A percentile compares a stretch with the other conserved stretches of the same genome.
Conservation (phyloP, 305 asterid species). For the Plantago coronopus region DNA sequence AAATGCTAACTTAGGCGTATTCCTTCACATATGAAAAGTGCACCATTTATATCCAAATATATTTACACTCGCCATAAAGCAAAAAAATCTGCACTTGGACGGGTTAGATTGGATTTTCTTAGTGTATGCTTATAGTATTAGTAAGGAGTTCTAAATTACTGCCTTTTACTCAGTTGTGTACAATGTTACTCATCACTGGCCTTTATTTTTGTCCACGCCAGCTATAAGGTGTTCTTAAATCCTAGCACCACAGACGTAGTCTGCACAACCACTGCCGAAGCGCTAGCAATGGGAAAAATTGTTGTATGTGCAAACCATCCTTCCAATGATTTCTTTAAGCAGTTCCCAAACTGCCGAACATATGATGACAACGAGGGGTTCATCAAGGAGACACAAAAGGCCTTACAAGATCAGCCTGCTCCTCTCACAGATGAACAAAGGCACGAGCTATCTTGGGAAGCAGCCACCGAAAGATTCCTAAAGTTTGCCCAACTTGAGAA, state of each 20-base stretch:
- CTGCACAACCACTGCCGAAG: constrained; percentile 96
- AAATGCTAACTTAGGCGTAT: constrained; percentile 1
- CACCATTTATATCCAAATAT: too few species aligned
- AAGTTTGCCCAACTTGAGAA: constrained; percentile 54
- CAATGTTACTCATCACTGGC: constrained; percentile 13
- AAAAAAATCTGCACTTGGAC: too few species aligned
- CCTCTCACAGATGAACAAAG: constrained; percentile 61
- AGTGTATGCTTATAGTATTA: not conserved
- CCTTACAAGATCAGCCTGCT: constrained; percentile 69
- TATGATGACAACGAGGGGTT: constrained; percentile 61
- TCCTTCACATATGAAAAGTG: too few species aligned
- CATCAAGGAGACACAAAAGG: constrained; percentile 56
- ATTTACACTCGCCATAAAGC: not conserved
- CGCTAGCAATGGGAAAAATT: constrained; percentile 95
- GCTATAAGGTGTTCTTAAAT: constrained; percentile 85
- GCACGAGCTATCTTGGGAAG: constrained; percentile 90
- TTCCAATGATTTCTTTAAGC: constrained; percentile 90
- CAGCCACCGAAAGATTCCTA: constrained; percentile 80
- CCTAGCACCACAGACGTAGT: constrained; percentile 98
- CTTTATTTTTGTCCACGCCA: constrained; percentile 28
- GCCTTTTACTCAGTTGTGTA: constrained; percentile 4
- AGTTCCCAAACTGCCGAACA: constrained; percentile 83
- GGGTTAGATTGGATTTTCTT: not conserved
- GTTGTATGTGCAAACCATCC: constrained; percentile 92
- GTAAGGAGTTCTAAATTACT: constrained; percentile 6